Base-by-base conservation (phyloP, 2,329 filamentous ascomycete species). In the Cordyceps cicadae region DNA sequence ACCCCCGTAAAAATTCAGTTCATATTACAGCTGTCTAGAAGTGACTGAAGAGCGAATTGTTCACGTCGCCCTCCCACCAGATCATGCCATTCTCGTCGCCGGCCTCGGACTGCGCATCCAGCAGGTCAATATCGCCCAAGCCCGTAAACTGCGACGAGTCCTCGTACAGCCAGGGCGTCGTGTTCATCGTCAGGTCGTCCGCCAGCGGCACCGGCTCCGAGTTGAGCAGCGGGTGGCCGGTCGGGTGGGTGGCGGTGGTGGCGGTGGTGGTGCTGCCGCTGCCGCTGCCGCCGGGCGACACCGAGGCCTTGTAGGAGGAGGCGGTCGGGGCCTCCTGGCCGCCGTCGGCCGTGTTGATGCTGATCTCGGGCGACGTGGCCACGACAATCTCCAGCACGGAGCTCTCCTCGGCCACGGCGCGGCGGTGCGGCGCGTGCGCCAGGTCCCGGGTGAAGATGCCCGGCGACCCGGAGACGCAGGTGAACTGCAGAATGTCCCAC, bases 401-500 rank as follows among this genome's bases (percentile, higher is more conserved):
- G 52, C 66, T 69, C 29, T 77, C 76, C 32, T 73, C 71, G 5
- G 62, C 57, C 3, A 74, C 72, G 11, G 75, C 70, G 2, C 68
- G 65, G 0, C 63, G 51, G 1, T 70, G 72, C 0, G 77, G 77
- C 1, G 72, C 65, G 59, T 78, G 74, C 2, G 81, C 70, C 2
- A 81, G 67, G 3, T 76, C 74, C 3, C 72, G 69, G 0, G 68
- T 68, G 0, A 75, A 69, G 1, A 70, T 67, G 14, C 75, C 72
- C 6, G 71, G 71, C 1, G 71, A 67, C 19, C 75, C 71, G 0
- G 73, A 68, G 8, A 70, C 70, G 34, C 71, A 79, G 65, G 76
- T 79, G 65, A 80, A 76, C 59, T 80, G 77, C 4, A 81, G 67
- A 11, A 81, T 76, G 43, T 79, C 76, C 79, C 79, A 81, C 79